Evolutionary conservation across 106 monocot genomes (phyloP).

Genomic region (Amphibolis antarctica): DNA sequence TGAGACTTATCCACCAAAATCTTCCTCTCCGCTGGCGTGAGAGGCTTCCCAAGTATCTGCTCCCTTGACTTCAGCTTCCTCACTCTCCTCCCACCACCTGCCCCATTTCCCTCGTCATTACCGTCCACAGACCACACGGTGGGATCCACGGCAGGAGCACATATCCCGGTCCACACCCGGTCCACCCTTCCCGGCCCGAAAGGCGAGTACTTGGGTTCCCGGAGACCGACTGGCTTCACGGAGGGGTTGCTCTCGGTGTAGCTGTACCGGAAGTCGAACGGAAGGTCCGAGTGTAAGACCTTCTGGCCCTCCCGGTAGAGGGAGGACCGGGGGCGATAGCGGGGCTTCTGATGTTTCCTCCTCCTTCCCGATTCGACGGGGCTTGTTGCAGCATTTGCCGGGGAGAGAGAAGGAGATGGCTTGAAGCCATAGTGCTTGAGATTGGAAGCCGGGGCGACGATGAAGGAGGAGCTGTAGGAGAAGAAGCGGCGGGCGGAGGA

Average conservation of each 20-base stretch:
- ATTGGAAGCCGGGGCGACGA: conserved; percentile 9
- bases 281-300: conserved; percentile 45
- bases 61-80: conserved; percentile 32
- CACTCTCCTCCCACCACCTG: conserved; percentile 1
- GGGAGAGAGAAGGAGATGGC: conserved; percentile 47
- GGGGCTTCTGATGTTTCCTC: conserved; percentile 42
- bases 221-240: conserved; percentile 59
- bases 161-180: conserved; percentile 66
- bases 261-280: conserved; percentile 76
- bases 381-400: conserved; percentile 7
- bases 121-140: conserved; percentile 48
- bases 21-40: conserved; percentile 50
- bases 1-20: conserved; percentile 52
- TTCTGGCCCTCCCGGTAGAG: conserved; percentile 37
- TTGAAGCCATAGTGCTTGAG: conserved; percentile 70
- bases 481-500: conserved; percentile 7
- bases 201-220: conserved; percentile 88
- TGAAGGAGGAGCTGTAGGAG: conserved; percentile 16
- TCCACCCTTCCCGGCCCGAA: conserved; percentile 76
- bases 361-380: background rate
- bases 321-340: conserved; percentile 69
- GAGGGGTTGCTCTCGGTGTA: conserved; percentile 56
- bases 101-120: background rate
- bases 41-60: conserved; percentile 52
- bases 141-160: conserved; percentile 74